Conservation (phyloP, 2,329 filamentous ascomycete genomes). For the Nemania bipapillata region DNA sequence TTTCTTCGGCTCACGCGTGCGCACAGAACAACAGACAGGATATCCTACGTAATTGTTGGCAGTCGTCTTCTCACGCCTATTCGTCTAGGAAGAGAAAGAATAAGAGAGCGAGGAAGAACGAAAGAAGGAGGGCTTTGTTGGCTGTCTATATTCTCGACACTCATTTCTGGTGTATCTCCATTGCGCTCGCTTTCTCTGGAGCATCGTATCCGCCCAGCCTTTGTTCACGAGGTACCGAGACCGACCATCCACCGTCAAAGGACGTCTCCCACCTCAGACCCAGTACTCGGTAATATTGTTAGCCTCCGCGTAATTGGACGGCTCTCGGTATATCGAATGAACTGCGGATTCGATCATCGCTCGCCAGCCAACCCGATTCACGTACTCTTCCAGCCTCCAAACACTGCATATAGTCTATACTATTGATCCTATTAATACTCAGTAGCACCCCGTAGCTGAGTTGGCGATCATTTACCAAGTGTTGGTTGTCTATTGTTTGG, state of each 20-base stretch:
- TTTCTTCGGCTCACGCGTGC: slow-evolving; percentile 33
- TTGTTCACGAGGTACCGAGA: slow-evolving; percentile 48
- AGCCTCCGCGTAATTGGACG: slow-evolving; percentile 36
- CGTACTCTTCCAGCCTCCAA: slow-evolving; percentile 32
- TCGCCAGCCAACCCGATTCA: slow-evolving; percentile 36
- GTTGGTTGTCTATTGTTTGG: slow-evolving; percentile 46
- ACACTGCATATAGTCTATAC: slow-evolving; percentile 48
- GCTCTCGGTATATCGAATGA: slow-evolving; percentile 35
- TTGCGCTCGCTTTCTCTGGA: slow-evolving; percentile 50
- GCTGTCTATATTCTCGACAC: slow-evolving; percentile 46
- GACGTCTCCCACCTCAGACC: slow-evolving; percentile 24
- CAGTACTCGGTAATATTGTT: slow-evolving; percentile 40
- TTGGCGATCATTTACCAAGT: slow-evolving; percentile 46
- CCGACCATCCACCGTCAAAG: slow-evolving; percentile 46
- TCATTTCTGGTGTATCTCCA: slow-evolving; percentile 47
- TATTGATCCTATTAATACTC: slow-evolving; percentile 43
- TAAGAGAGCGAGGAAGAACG: slow-evolving; percentile 24
- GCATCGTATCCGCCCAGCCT: slow-evolving; percentile 45
- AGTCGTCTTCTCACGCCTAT: slow-evolving; percentile 23
- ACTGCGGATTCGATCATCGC: slow-evolving; percentile 42
- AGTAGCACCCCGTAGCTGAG: slow-evolving; percentile 43
- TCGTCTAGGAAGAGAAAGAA: slow-evolving; percentile 26
- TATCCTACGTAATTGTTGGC: slow-evolving; percentile 34
- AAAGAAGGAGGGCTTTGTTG: slow-evolving; percentile 44
- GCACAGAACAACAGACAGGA: slow-evolving; percentile 37